Conservation (phyloP, 1,284 basidiomycete genomes). For the Moesziomyces globuligerus region DNA sequence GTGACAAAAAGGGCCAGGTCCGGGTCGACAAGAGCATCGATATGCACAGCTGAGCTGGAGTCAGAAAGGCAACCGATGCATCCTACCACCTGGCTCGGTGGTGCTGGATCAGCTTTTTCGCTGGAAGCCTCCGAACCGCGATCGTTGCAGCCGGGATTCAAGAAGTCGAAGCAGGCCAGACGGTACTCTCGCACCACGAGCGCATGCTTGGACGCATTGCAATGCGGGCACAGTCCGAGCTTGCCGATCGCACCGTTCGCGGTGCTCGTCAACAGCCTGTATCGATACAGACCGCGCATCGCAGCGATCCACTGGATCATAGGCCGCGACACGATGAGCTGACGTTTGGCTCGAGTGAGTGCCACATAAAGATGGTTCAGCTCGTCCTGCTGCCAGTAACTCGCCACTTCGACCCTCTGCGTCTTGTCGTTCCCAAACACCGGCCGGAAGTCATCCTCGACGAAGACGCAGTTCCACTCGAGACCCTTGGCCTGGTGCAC, state of each 20-base stretch:
- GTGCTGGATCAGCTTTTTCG: constrained; percentile 2
- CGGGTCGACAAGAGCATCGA: constrained; percentile 18
- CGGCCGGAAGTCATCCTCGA: constrained; percentile 60
- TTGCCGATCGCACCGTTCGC: constrained; percentile 17
- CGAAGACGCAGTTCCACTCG: constrained; percentile 59
- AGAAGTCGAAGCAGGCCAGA: constrained; percentile 32
- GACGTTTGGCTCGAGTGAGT: constrained; percentile 51
- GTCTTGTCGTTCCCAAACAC: constrained; percentile 24
- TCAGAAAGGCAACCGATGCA: constrained; percentile 30
- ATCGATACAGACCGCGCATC: constrained; percentile 44
- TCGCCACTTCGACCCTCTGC: constrained; percentile 38
- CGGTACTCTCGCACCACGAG: constrained; percentile 32
- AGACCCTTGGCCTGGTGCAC: constrained; percentile 63
- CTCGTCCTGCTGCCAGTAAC: constrained; percentile 52
- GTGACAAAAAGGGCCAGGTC: constrained; percentile 28
- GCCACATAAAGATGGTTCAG: constrained; percentile 61
- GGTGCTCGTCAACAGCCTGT: constrained; percentile 21
- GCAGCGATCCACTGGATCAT: constrained; percentile 55
- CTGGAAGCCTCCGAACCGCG: not conserved
- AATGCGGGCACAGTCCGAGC: constrained; percentile 26
- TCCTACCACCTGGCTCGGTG: constrained; percentile 17
- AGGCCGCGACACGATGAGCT: constrained; percentile 39
- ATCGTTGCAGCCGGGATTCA: constrained; percentile 31
- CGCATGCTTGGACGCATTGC: constrained; percentile 27
- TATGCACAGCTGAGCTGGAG: constrained; percentile 1